Conservation (phyloP, 2,329 filamentous ascomycete species). For the Tolypocladium paradoxum region DNA sequence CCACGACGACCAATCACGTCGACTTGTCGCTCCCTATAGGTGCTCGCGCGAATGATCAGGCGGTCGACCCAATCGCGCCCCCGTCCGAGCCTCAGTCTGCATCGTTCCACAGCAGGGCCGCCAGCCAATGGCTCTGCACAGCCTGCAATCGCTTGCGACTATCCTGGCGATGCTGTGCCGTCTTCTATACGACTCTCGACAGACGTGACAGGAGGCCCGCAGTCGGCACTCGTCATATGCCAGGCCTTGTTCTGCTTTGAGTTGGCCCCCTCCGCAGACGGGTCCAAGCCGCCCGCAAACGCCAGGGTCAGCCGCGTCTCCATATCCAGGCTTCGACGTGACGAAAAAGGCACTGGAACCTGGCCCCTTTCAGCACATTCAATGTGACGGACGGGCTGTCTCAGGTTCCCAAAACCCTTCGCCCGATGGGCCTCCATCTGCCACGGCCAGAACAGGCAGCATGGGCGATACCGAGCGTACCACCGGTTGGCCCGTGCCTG, state of each 20-base stretch:
- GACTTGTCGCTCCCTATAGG: not conserved
- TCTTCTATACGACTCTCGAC: not conserved
- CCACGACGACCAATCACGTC: not conserved
- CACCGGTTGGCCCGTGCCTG: not conserved
- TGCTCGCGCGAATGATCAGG: not conserved
- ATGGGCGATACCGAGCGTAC: not conserved
- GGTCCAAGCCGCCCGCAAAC: not conserved
- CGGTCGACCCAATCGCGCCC: not conserved
- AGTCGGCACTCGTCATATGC: not conserved
- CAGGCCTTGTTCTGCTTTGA: not conserved
- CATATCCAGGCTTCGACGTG: not conserved
- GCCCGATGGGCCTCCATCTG: not conserved
- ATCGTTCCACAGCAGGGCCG: not conserved
- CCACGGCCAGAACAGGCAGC: not conserved
- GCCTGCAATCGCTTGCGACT: not conserved
- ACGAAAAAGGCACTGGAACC: not conserved
- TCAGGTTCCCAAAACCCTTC: not conserved
- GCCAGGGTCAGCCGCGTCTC: not conserved
- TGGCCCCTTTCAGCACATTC: not conserved
- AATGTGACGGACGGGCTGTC: not conserved
- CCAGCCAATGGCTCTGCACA: not conserved
- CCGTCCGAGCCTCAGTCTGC: not conserved
- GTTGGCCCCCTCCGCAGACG: not conserved
- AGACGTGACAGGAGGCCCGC: not conserved
- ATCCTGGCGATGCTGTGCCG: not conserved